These are phyloP conservation scores for Colletotrichum sp. DNA, from an alignment of 2,329 filamentous ascomycete species.

Conservation along the genomic window DNA sequence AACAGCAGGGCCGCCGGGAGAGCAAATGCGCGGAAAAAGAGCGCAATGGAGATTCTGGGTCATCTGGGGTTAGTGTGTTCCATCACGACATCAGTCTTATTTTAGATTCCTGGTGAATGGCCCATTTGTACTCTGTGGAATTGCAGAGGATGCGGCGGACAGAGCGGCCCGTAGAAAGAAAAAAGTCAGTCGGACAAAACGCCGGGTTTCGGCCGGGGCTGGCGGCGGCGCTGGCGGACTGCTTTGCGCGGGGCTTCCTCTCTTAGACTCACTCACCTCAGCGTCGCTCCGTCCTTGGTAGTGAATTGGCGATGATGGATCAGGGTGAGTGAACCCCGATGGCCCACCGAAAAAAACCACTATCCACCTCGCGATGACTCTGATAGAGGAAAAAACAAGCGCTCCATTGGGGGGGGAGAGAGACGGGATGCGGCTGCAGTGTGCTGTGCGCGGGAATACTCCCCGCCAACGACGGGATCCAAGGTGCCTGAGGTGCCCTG, in stretches of 20 bases:
- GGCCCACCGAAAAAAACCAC: slow-evolving; percentile 1
- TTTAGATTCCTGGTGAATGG: background rate
- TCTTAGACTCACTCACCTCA: background rate
- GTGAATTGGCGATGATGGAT: background rate
- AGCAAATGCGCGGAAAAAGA: background rate
- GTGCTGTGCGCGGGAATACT: background rate
- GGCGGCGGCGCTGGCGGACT: background rate
- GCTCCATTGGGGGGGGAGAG: slow-evolving; percentile 7
- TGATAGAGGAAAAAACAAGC: slow-evolving; percentile 16
- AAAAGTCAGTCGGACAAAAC: background rate
- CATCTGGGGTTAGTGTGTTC: background rate
- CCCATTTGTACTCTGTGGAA: background rate
- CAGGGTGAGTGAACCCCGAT: slow-evolving; percentile 1
- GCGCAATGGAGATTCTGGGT: slow-evolving; percentile 10
- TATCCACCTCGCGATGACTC: background rate
- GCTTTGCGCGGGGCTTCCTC: background rate
- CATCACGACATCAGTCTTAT: slow-evolving; percentile 5
- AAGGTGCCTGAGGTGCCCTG: background rate
- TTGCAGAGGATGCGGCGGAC: background rate
- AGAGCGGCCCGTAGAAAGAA: background rate
- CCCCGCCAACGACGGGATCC: background rate
- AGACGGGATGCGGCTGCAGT: background rate
- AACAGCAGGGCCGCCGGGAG: background rate
- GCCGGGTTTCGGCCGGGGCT: slow-evolving; percentile 13
- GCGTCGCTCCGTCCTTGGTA: background rate